Conservation (phyloP, 306 rosid genomes). For the Sicyos edulis region DNA sequence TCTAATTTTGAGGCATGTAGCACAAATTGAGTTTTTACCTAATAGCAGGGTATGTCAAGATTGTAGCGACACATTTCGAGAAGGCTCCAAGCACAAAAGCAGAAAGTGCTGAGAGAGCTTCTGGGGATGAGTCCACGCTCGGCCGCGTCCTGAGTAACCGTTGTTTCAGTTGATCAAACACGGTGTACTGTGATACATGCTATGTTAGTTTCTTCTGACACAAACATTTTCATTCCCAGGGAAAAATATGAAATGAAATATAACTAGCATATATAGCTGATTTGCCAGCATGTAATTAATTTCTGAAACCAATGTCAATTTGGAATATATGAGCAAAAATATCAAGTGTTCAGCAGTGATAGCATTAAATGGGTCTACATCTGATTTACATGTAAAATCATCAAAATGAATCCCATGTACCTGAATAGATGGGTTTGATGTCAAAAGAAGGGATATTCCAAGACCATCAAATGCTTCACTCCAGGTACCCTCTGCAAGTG, state of each 20-base stretch:
- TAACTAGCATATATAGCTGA: neutral
- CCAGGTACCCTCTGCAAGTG: conserved; percentile 77
- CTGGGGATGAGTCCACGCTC: conserved; percentile 52
- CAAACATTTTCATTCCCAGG: neutral
- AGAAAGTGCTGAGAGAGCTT: conserved; percentile 70
- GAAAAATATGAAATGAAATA: neutral
- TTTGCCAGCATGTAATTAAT: neutral
- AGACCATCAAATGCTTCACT: conserved; percentile 85
- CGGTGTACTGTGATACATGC: conserved; percentile 59
- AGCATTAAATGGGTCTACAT: neutral
- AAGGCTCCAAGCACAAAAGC: conserved; percentile 85
- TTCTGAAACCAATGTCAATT: neutral
- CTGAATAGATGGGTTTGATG: conserved; percentile 92
- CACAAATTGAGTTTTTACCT: conserved; percentile 46
- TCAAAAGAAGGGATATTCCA: conserved; percentile 84
- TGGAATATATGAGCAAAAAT: neutral
- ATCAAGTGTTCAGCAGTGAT: neutral
- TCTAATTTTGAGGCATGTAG: neutral
- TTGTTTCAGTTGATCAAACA: conserved; percentile 81
- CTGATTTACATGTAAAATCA: neutral
- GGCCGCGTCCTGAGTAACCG: conserved; percentile 43
- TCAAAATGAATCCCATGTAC: conserved; percentile 27
- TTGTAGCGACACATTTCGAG: conserved; percentile 82
- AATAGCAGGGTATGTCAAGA: conserved; percentile 96
- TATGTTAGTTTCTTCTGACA: neutral